phyloP scores from a whole-genome alignment of 2,329 filamentous ascomycete species.

The Rachicladosporium sp. region DNA sequence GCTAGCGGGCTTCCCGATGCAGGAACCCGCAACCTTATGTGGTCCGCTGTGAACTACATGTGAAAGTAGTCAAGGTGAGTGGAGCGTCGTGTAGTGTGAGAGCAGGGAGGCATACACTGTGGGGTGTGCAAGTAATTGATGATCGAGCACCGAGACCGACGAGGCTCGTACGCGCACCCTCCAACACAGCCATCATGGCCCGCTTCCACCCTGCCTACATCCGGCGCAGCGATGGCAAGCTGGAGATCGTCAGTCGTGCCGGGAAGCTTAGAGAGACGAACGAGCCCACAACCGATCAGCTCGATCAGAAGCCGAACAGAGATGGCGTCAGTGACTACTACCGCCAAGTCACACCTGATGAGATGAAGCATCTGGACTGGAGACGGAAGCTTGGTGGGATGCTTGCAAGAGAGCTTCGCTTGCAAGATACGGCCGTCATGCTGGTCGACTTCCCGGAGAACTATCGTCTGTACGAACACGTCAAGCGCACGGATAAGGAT shows the following conservation, averaged over 20 bases:
- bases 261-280: slow-evolving; percentile 41
- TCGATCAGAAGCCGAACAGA: slow-evolving; percentile 39
- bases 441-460: slow-evolving; percentile 43
- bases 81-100: no score
- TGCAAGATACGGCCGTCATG: slow-evolving; percentile 34
- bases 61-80: no score
- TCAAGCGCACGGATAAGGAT: slow-evolving; percentile 37
- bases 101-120: no score
- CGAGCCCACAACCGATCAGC: slow-evolving; percentile 38
- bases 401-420: slow-evolving; percentile 34
- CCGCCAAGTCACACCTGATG: slow-evolving; percentile 36
- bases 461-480: slow-evolving; percentile 47
- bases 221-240: slow-evolving; percentile 37
- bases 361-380: slow-evolving; percentile 45
- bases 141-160: no score
- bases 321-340: slow-evolving; percentile 45
- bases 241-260: slow-evolving; percentile 34
- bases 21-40: no score
- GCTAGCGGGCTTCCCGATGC: no score
- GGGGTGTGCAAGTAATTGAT: no score
- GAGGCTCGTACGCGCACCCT: no score
- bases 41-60: no score
- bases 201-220: slow-evolving; percentile 37
- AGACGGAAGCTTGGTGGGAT: slow-evolving; percentile 47
- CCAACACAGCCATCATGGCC: slow-evolving; percentile 22